Percentiles rank a stretch among this genome's conserved stretches.
These are phyloP conservation scores for Erodium maritimum DNA, from an alignment of 345 rosid species.

Conservation along the genomic window DNA sequence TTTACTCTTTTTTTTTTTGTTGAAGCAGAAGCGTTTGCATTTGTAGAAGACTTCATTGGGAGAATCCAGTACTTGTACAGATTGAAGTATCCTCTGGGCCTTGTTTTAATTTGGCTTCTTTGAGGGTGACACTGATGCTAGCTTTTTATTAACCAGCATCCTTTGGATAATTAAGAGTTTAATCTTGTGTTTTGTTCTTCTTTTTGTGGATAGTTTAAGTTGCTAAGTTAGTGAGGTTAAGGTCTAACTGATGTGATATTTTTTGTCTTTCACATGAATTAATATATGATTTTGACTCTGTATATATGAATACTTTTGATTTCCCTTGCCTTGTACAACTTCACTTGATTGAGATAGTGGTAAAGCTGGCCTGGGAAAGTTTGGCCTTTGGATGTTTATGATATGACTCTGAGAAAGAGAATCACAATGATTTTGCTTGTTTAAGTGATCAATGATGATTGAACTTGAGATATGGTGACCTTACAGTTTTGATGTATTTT, in stretches of 20 bases:
- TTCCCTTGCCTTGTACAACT: no score
- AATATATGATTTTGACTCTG: no score
- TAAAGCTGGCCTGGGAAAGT: constrained; percentile 4
- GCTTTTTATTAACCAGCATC: neutral
- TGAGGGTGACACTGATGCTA: neutral
- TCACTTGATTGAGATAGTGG: neutral
- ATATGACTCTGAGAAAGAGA: no score
- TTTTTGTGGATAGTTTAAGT: neutral
- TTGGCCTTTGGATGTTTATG: neutral
- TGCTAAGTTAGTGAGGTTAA: neutral
- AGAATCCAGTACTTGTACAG: neutral
- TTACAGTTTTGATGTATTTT: no score
- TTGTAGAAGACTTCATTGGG: neutral
- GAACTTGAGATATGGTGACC: no score
- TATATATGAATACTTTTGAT: no score
- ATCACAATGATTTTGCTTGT: no score
- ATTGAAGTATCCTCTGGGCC: neutral
- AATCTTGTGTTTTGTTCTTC: no score
- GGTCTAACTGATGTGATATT: no score
- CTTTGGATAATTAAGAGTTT: neutral
- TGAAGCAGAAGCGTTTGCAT: neutral
- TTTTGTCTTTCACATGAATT: no score
- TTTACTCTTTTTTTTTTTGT: no score
- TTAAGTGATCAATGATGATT: no score
- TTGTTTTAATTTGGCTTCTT: neutral